Base-by-base conservation (phyloP, 2,329 filamentous ascomycete species). In the Colletotrichum noveboracense region DNA sequence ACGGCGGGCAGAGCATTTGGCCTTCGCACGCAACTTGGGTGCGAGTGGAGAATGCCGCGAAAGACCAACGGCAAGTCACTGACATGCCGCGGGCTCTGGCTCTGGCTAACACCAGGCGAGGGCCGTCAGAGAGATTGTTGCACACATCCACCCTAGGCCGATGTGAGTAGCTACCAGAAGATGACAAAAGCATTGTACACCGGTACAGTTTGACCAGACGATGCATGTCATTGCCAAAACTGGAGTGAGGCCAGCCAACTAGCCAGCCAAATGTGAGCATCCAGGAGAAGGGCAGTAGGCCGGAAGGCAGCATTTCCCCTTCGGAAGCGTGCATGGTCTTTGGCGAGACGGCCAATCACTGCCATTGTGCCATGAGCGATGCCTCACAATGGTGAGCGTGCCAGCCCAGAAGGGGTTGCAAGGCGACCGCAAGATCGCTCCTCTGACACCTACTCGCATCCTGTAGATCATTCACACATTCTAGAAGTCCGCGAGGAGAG, bases 321-420 rank as follows among this genome's bases (percentile, higher is more conserved):
- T 48, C 73, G 73, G 73, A 52, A 56, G 70, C 70, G 26, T 75
- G 73, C 73, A 75, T 75, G 21, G n/a, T 14, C 48, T 75, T 73
- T 75, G 73, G 70, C 73, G 70, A 75, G 70, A 75, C 30, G 26
- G 28, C 73, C 73, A 75, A 75, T 75, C 73, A 68, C 38, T 26
- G 43, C 32, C 32, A 24, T 48, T 32, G 60, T 26, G 14, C 18
- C 56, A 34, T 72, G 32, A 14, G 43, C 58, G 43, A 61, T 73
- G 64, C 70, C 64, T 69, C 70, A 65, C 26, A 68, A 58, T 36
- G 34, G 18, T 34, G 43, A 68, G 43, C 58, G 64, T 68, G 38
- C 28, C 48, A 34, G 70, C 21, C 56, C 36, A 32, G 56, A 73
- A 10, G 62, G 48, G 28, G 70, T 73, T 55, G 62, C 58, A 69